A percentile compares a stretch with the other conserved stretches of the same genome.
Conservation (phyloP, 331 rosid genomes). For the Pyracantha coccinea region DNA sequence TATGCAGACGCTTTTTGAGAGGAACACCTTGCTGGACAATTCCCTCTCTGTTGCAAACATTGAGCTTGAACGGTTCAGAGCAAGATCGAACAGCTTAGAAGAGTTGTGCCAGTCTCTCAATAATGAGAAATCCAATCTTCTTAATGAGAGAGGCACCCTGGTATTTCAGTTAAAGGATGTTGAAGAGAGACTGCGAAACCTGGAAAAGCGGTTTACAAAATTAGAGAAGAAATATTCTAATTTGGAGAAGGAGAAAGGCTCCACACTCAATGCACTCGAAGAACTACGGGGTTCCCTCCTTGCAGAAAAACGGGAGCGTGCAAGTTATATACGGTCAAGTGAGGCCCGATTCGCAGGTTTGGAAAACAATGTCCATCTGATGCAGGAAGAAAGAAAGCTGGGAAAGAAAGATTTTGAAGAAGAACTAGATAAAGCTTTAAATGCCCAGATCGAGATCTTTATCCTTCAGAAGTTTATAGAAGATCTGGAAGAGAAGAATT, state of each 20-base stretch:
- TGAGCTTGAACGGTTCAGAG: constrained; percentile 73
- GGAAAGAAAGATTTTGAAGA: constrained; percentile 75
- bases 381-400: constrained; percentile 49
- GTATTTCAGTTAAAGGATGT: constrained; percentile 58
- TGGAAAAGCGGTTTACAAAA: constrained; percentile 53
- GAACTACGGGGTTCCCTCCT: constrained; percentile 53
- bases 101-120: constrained; percentile 57
- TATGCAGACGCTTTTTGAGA: constrained; percentile 75
- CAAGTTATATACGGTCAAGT: constrained; percentile 45
- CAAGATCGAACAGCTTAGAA: constrained; percentile 63
- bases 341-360: constrained; percentile 56
- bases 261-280: constrained; percentile 43
- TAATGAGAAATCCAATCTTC: constrained; percentile 64
- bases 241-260: constrained; percentile 65
- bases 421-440: constrained; percentile 73
- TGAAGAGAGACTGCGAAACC: constrained; percentile 53
- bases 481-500: constrained; percentile 77
- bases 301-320: constrained; percentile 49
- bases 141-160: constrained; percentile 60
- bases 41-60: constrained; percentile 60
- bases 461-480: constrained; percentile 73
- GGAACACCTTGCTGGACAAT: constrained; percentile 62
- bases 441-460: constrained; percentile 83
- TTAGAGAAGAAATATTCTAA: constrained; percentile 59
- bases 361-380: constrained; percentile 49